Evolutionary conservation across 495 filamentous ascomycete species (phyloP), one percentile per base, ranked within the genome.

Genomic region (Podospora sp.): DNA sequence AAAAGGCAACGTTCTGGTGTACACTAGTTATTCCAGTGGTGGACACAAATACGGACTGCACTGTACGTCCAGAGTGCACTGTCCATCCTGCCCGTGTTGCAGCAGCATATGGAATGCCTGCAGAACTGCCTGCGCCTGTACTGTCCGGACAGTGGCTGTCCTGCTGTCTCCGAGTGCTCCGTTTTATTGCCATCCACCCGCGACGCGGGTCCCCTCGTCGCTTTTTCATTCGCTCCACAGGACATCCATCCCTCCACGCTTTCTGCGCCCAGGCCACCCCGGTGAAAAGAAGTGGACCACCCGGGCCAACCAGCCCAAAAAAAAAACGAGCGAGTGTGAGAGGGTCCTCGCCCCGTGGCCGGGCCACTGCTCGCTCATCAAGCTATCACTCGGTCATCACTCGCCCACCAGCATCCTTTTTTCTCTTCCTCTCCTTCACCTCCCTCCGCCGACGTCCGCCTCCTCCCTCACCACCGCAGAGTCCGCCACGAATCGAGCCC

Each of bases 401-500:
- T 67, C 68, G 65, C 60, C 68, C n/a, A n/a, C 64, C 40, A 60
- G 67, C 46, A 64, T 61, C 59, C 62, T 65, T 65, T 77, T 69
- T 70, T 68, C 60, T 65, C 62, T 67, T 72, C 56, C 56, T 68
- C 65, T 56, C 66, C 57, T 67, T 71, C 68, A 51, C 61, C 63
- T 73, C 71, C 46, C 60, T 65, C 64, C 65, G 52, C 67, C 65
- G 53, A 51, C 70, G 68, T 64, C 66, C 35, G 61, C 65, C 61
- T 40, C 36, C 62, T 67, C 72, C 69, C 59, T 64, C 70, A 72
- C 71, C 68, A 68, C 65, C 64, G 53, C 66, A 62, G 69, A 72
- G 67, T 71, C 71, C 71, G 62, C 70, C 71, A 67, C 67, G 68
- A 63, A 71, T 65, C 72, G 67, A 71, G 63, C 67, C 67, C 71